phyloP scores from a whole-genome alignment of 2,329 filamentous ascomycete genomes.

The Laburnicola sp. region DNA sequence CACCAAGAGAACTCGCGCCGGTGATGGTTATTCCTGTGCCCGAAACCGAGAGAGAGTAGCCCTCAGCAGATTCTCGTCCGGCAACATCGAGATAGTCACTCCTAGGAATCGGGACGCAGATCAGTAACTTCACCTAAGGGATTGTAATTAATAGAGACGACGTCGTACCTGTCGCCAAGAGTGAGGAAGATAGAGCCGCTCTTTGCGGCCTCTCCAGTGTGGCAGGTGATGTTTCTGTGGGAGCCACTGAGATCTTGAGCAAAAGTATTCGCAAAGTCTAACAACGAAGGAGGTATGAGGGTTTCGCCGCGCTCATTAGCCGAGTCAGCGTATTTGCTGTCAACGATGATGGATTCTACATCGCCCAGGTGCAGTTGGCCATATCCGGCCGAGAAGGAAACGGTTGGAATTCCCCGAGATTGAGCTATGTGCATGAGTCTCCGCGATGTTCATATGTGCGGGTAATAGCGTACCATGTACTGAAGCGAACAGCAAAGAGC shows the following conservation, averaged over 20 bases:
- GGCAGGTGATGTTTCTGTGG: constrained; percentile 41
- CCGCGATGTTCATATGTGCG: background rate
- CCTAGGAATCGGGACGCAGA: background rate
- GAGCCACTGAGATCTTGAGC: constrained; percentile 47
- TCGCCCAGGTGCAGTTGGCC: constrained; percentile 12
- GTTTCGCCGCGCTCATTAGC: constrained; percentile 55
- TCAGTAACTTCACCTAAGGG: too few species aligned
- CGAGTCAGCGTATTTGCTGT: constrained; percentile 46
- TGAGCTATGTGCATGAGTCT: constrained; percentile 2
- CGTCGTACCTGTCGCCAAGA: constrained; percentile 16
- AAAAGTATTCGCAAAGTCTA: constrained; percentile 51
- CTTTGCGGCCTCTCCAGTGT: constrained; percentile 38
- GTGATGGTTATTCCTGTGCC: constrained; percentile 39
- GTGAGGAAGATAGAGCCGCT: constrained; percentile 47
- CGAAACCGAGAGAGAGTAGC: constrained; percentile 47
- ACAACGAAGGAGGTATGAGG: constrained; percentile 51
- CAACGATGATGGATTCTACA: constrained; percentile 48
- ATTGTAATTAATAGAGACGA: too few species aligned
- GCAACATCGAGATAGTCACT: constrained; percentile 48
- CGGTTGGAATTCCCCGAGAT: constrained; percentile 20
- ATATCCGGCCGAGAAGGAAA: constrained; percentile 10
- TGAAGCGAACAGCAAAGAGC: background rate
- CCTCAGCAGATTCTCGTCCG: constrained; percentile 50
- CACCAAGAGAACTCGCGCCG: constrained; percentile 50
- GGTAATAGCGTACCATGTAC: background rate